Base-by-base conservation (phyloP, 352 stramenopile species). In the Blastocystis sp. region DNA sequence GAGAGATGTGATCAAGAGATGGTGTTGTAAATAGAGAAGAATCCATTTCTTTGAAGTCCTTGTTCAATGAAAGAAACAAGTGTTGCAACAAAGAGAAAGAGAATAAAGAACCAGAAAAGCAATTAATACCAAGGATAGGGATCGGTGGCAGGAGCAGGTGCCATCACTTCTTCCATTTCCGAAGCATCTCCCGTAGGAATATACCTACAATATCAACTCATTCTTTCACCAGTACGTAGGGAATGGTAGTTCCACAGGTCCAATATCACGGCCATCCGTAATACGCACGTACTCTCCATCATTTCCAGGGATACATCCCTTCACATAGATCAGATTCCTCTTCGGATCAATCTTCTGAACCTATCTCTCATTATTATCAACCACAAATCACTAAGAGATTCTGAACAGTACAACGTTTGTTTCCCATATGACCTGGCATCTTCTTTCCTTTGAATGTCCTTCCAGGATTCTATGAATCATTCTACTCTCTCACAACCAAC, bases 391-490 rank as follows among this genome's bases (percentile, higher is more conserved):
- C 88, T 32, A 67, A 57, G 1, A 98, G 90, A 90, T 98, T 98
- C 91, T 98, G 95, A 46, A 95, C 93, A 32, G 96, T 98, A 19
- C 52, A 54, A 14, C 90, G 89, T 56, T 95, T 93, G 58, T 91
- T 92, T 77, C 96, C 96, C 93, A 98, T 98, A 21, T 94, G 93
- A 11, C 96, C 97, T 43, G 97, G 92, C 96, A 99, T 99, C 90
- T 99, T 99, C 92, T 99, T 99, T 54, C 96, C 96, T 91, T 99
- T 99, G 88, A 97, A 99, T 9, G 99, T 96, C 88, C 95, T 94
- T 78, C 96, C 96, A 7, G 96, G 96, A 91, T 98, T 94, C 90
- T 83, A 87, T 42, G 42, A 16, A 9, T 86, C 54, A 57, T 37
- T 7, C 21, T 14, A 19, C 6, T 19, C 52, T 11, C 54, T 12